These are phyloP conservation scores for Chlamydomonas sphaeroides DNA, from an alignment of 139 green algal species.

Conservation along the genomic window DNA sequence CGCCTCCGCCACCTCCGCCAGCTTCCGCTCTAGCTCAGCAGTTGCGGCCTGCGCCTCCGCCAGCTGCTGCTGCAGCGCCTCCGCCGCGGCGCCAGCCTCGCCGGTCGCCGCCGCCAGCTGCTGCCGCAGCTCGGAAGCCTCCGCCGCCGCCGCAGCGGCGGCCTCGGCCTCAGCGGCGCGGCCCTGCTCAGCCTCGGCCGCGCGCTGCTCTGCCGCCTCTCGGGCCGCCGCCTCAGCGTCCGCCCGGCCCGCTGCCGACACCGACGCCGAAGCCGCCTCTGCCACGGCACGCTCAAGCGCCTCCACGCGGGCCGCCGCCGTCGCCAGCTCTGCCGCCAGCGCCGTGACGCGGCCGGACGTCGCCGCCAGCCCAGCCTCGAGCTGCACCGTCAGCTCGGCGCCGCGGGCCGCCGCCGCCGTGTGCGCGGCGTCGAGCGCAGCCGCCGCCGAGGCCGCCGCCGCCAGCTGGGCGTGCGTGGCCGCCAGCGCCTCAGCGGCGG, in stretches of 20 bases:
- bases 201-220: neutral
- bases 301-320: neutral
- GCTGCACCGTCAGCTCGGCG: constrained; percentile 8
- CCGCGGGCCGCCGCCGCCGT: neutral
- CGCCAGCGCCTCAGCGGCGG: neutral
- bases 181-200: neutral
- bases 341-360: neutral
- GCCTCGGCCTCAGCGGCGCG: neutral
- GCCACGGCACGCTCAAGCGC: neutral
- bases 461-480: neutral
- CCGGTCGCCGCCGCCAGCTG: neutral
- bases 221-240: neutral
- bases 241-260: neutral
- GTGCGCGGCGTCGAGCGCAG: neutral
- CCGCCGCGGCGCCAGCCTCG: neutral
- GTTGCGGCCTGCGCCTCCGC: neutral
- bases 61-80: neutral
- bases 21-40: neutral
- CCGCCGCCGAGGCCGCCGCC: neutral
- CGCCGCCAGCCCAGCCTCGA: constrained; percentile 8
- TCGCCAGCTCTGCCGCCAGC: neutral
- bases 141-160: neutral
- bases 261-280: neutral
- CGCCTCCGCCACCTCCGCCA: neutral
- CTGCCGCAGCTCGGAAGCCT: neutral